phyloP scores from a whole-genome alignment of 148 eudicot species.

The Chenopodium album region DNA sequence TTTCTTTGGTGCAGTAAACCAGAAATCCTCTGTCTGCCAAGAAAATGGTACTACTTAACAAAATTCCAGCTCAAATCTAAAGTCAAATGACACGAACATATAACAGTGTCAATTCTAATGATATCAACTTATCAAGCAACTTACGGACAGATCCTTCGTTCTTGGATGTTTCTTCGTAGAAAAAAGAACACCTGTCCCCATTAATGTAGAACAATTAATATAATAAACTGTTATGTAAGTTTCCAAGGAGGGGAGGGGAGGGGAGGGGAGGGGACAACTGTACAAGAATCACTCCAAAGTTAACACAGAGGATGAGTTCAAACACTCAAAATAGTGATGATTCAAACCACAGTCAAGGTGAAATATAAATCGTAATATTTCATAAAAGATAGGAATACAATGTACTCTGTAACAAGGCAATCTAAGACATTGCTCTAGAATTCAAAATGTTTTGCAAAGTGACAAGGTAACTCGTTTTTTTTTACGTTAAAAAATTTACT shows the following conservation, averaged over 20 bases:
- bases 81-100: constrained; percentile 7
- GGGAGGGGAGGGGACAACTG: background rate
- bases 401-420: background rate
- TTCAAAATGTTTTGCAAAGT: background rate
- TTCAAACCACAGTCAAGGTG: background rate
- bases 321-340: background rate
- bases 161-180: constrained; percentile 91
- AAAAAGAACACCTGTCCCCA: constrained; percentile 74
- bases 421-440: background rate
- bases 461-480: background rate
- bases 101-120: background rate
- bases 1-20: constrained; percentile 97
- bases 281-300: constrained; percentile 3
- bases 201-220: constrained; percentile 4
- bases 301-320: background rate
- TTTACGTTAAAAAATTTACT: background rate
- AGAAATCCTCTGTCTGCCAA: constrained; percentile 89
- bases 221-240: background rate
- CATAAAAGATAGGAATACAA: background rate
- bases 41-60: constrained; percentile 17
- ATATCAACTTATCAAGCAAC: constrained; percentile 23
- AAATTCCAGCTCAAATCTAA: constrained; percentile 15
- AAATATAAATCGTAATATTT: background rate
- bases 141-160: constrained; percentile 88
- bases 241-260: background rate